Percentiles rank a stretch among this genome's conserved stretches.
phyloP scores from a whole-genome alignment of 2,329 filamentous ascomycete genomes.

The Cladophialophora exuberans region DNA sequence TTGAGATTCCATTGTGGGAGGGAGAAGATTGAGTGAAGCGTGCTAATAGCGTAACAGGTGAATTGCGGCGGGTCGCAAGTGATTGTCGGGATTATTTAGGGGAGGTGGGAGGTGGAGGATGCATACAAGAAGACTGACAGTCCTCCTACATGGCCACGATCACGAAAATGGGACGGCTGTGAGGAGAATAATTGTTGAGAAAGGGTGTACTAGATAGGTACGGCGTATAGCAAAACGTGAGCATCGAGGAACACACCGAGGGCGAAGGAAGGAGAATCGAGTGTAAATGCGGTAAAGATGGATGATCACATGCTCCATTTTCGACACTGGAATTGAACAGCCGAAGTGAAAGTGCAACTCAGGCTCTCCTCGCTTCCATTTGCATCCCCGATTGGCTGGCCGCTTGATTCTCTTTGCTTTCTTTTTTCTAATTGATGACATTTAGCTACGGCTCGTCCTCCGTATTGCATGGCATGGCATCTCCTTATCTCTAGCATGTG shows the following conservation, averaged over 20 bases:
- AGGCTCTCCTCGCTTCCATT: neutral
- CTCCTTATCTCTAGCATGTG: conserved; percentile 12
- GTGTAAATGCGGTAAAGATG: neutral
- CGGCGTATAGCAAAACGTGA: neutral
- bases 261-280: neutral
- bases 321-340: neutral
- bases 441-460: neutral
- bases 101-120: neutral
- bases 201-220: neutral
- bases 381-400: conserved; percentile 8
- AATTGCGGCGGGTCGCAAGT: neutral
- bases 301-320: conserved; percentile 22
- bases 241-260: neutral
- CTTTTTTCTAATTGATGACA: neutral
- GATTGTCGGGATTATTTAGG: neutral
- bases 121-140: neutral
- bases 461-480: neutral
- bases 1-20: conserved; percentile 26
- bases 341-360: conserved; percentile 4
- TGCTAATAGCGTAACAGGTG: neutral
- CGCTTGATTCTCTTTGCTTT: neutral
- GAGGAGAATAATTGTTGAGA: neutral
- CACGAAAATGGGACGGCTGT: neutral
- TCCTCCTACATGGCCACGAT: conserved; percentile 10
- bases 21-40: neutral